A percentile compares a stretch with the other conserved stretches of the same genome.
phyloP scores from a whole-genome alignment of 2,329 filamentous ascomycete species.

The Lachnellula hyalina region DNA sequence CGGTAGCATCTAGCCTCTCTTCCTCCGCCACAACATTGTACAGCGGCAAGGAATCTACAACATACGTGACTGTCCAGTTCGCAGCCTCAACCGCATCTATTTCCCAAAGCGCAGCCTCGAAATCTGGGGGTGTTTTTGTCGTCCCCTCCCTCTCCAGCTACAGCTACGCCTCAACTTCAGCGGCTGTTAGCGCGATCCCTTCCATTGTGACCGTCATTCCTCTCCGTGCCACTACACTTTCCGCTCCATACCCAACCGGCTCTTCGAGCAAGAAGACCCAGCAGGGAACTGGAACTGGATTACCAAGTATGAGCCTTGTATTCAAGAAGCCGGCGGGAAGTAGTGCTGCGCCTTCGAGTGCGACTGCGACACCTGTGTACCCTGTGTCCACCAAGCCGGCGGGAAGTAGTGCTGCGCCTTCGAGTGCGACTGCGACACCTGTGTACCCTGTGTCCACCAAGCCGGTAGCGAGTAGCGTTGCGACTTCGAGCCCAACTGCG shows the following conservation, averaged over 20 bases:
- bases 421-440: not conserved
- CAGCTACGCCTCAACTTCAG: too few species aligned
- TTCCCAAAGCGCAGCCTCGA: too few species aligned
- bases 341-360: not conserved
- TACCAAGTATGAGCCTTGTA: not conserved
- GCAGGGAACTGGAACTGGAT: not conserved
- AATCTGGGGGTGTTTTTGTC: too few species aligned
- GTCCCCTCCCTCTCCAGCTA: too few species aligned
- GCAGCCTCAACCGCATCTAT: not conserved
- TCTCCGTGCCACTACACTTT: not conserved
- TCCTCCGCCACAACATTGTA: not conserved
- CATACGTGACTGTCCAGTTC: not conserved
- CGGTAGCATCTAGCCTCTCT: not conserved
- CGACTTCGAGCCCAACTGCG: not conserved
- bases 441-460: not conserved
- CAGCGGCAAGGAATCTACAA: not conserved
- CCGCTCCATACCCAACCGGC: slow-evolving; percentile 1
- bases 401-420: not conserved
- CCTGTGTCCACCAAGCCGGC: not conserved
- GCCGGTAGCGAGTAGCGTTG: not conserved
- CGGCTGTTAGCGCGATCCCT: not conserved
- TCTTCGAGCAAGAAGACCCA: not conserved
- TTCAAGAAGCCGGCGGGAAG: not conserved
- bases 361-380: not conserved
- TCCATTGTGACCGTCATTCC: not conserved